A percentile compares a stretch with the other conserved stretches of the same genome.
These are phyloP conservation scores for barrel medic (Medicago truncatula) DNA, from an alignment of 306 rosid genomes.

Conservation along the genomic window DNA sequence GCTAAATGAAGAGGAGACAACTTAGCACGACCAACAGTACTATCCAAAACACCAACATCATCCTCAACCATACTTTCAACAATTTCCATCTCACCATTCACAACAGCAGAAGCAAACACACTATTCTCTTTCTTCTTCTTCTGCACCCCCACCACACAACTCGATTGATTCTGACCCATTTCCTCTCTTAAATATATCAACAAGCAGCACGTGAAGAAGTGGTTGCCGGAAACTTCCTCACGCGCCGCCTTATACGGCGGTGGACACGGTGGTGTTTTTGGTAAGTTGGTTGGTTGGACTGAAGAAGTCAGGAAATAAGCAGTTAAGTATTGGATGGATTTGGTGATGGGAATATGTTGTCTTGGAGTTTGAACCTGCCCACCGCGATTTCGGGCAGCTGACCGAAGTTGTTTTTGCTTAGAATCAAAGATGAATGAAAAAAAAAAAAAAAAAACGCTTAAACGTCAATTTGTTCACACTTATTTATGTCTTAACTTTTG, in stretches of 20 bases:
- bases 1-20: conserved; percentile 78
- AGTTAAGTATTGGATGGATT: conserved; percentile 31
- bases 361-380: conserved; percentile 68
- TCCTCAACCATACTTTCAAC: conserved; percentile 54
- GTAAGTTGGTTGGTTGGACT: background rate
- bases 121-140: conserved; percentile 42
- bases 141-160: conserved; percentile 48
- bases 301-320: conserved; percentile 3
- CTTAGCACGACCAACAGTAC: conserved; percentile 48
- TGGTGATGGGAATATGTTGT: background rate
- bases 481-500: background rate
- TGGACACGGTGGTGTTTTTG: conserved; percentile 31
- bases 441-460: background rate
- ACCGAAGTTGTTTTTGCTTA: conserved; percentile 31
- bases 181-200: conserved; percentile 34
- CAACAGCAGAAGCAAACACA: conserved; percentile 68
- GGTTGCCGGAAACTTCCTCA: conserved; percentile 13
- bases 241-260: conserved; percentile 62
- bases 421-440: background rate
- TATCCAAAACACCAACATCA: conserved; percentile 58
- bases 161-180: conserved; percentile 79
- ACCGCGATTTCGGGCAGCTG: conserved; percentile 65
- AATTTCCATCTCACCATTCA: conserved; percentile 63
- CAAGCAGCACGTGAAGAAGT: background rate
- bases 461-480: conserved; percentile 6